Evolutionary conservation across 495 filamentous ascomycete genomes (phyloP).

Genomic region (Pyronema domesticum): DNA sequence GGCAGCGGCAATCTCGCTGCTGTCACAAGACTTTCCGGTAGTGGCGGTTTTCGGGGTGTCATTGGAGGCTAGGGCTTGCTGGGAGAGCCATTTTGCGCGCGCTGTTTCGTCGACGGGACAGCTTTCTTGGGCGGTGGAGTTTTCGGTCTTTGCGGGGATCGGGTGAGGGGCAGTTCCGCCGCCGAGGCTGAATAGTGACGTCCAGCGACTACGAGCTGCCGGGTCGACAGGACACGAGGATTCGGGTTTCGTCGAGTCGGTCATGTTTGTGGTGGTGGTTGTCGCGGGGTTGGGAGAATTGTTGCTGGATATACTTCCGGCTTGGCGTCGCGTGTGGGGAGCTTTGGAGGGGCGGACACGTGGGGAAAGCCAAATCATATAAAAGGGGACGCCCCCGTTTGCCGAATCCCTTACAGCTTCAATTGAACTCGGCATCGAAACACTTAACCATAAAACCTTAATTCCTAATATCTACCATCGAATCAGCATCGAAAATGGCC

Average conservation of each 20-base stretch:
- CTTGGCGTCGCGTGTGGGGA: not conserved
- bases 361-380: not conserved
- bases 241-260: not conserved
- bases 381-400: too few relatives aligned
- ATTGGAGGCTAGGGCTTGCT: slow-evolving; percentile 7
- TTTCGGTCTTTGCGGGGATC: not conserved
- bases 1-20: slow-evolving; percentile 24
- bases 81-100: slow-evolving; percentile 58
- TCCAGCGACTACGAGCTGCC: not conserved
- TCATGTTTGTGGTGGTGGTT: not conserved
- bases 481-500: slow-evolving; percentile 27
- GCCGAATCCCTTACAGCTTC: not conserved
- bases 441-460: too few relatives aligned
- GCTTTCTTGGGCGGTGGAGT: slow-evolving; percentile 25
- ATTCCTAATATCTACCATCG: too few relatives aligned
- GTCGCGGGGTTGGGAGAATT: not conserved
- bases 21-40: slow-evolving; percentile 23
- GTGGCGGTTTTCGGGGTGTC: slow-evolving; percentile 11
- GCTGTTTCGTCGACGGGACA: slow-evolving; percentile 85
- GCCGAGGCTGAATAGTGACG: not conserved
- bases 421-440: too few relatives aligned
- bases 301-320: not conserved
- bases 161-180: not conserved
- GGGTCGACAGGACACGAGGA: slow-evolving; percentile 2
- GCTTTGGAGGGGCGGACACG: not conserved